Percentiles rank a stretch among this genome's conserved stretches.
phyloP scores from a whole-genome alignment of 2,329 filamentous ascomycete genomes.

The Colletotrichum cordylinicola region DNA sequence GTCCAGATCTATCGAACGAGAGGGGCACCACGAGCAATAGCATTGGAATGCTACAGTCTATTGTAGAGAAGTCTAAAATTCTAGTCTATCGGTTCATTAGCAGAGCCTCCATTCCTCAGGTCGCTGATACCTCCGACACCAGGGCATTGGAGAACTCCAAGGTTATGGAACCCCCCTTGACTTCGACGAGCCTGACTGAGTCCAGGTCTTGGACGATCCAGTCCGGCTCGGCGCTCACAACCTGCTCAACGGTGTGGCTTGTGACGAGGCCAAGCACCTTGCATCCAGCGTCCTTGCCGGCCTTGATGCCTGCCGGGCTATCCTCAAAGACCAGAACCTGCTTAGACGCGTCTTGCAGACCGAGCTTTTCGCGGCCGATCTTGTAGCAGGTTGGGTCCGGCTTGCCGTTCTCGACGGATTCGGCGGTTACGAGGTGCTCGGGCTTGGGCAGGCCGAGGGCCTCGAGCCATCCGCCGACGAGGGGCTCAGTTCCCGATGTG shows the following conservation, averaged over 20 bases:
- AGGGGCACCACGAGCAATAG: not conserved
- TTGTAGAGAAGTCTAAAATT: constrained; percentile 4
- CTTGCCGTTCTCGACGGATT: constrained; percentile 78
- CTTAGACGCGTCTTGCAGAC: constrained; percentile 50
- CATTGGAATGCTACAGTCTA: not conserved
- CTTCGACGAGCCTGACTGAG: constrained; percentile 70
- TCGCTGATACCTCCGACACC: constrained; percentile 7
- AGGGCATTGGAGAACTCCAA: constrained; percentile 73
- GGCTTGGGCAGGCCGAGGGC: constrained; percentile 71
- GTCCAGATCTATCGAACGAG: not conserved
- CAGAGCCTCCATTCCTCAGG: constrained; percentile 21
- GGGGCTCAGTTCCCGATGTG: constrained; percentile 71
- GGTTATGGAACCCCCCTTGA: constrained; percentile 63
- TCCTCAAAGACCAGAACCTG: constrained; percentile 84
- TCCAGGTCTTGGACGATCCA: constrained; percentile 84
- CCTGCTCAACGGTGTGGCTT: constrained; percentile 77
- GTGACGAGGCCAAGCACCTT: constrained; percentile 85
- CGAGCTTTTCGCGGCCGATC: constrained; percentile 69
- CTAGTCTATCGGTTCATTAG: constrained; percentile 14
- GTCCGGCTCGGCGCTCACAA: constrained; percentile 80
- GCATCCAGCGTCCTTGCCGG: constrained; percentile 87
- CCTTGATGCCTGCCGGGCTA: constrained; percentile 81
- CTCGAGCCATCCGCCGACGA: constrained; percentile 76
- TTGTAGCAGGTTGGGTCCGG: constrained; percentile 78
- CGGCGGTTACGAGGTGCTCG: constrained; percentile 73